These are phyloP conservation scores for Cutaneotrichosporon mucoides DNA, from an alignment of 1,284 basidiomycete species.

Conservation along the genomic window DNA sequence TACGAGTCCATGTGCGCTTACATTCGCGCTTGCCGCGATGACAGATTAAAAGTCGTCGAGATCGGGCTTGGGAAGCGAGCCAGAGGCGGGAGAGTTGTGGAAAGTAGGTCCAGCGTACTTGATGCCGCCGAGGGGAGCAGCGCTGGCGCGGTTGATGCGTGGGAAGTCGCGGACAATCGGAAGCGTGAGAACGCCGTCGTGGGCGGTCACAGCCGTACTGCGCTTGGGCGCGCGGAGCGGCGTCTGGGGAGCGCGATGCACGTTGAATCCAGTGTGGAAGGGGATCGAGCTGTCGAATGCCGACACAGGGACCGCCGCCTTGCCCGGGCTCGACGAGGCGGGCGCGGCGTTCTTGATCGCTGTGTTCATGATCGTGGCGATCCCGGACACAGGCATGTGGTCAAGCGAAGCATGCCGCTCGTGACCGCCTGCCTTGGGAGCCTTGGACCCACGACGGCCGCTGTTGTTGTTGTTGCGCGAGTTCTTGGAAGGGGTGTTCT, in stretches of 20 bases:
- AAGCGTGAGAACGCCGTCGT: slow-evolving; percentile 8
- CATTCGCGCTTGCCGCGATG: not conserved
- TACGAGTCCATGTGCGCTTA: not conserved
- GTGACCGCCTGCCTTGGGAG: slow-evolving; percentile 13
- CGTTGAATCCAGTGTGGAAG: slow-evolving; percentile 40
- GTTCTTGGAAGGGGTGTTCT: slow-evolving; percentile 14
- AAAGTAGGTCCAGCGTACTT: slow-evolving; percentile 48
- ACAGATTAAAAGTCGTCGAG: slow-evolving; percentile 40
- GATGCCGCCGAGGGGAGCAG: slow-evolving; percentile 7
- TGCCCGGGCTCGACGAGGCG: slow-evolving; percentile 1
- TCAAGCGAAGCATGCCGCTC: slow-evolving; percentile 30
- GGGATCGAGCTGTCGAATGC: slow-evolving; percentile 31
- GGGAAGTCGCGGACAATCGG: slow-evolving; percentile 38
- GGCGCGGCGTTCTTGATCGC: not conserved
- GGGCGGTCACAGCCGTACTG: not conserved
- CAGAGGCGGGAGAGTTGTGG: slow-evolving; percentile 45
- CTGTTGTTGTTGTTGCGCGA: slow-evolving; percentile 9
- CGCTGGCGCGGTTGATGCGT: slow-evolving; percentile 24
- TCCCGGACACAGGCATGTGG: slow-evolving; percentile 14
- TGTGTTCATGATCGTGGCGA: slow-evolving; percentile 4
- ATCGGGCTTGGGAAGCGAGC: slow-evolving; percentile 42
- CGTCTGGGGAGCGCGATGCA: slow-evolving; percentile 42
- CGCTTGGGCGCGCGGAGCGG: slow-evolving; percentile 27
- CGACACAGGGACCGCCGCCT: slow-evolving; percentile 16
- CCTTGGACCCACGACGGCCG: slow-evolving; percentile 15